Evolutionary conservation across 108 stramenopile genomes (phyloP), one percentile per base, ranked within the genome.

Genomic region (Schizochytrium sp.): DNA sequence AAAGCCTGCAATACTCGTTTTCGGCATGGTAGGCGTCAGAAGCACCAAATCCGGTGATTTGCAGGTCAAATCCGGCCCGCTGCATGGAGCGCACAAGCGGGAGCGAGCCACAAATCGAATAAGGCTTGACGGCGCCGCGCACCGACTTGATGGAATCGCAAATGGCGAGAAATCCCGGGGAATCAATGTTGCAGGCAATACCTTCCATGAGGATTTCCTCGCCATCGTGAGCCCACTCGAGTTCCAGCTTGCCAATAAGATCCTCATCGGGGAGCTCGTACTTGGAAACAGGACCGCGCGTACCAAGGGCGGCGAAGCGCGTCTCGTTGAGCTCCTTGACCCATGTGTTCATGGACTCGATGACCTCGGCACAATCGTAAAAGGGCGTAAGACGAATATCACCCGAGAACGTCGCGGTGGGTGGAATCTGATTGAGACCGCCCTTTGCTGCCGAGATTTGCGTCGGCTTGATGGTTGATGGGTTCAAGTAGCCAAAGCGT

Each of bases 391-490:
- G 58, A 5, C 94, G 92, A 76, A 93, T 93, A 58, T 94, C 94
- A 8, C 94, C 94, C 18, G 92, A 91, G 28, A 94, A 59, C 16
- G 92, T 90, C 2, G 92, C 91, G 58, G 92, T 91, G 58, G 93
- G 92, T 10, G 93, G 93, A 21, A 94, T 88, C 92, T 94, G 94
- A 71, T 94, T 94, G 44, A 94, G 59, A 45, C 90, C 91, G 16
- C 94, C 94, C 72, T 92, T 87, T 16, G 93, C 92, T 71, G 93
- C 93, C 71, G 91, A 44, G 0, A 94, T 57, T 48, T 94, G 94
- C 8, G 94, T 94, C 18, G 94, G 92, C 90, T 94, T 94, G 87
- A 94, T 93, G 57, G 94, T 94, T 58, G 92, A 92, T 6, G 93
- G 93, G 63, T 92, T 93, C 53, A 88, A 89, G 93, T 89, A 94